phyloP scores from a whole-genome alignment of 495 filamentous ascomycete species.

The Oleoguttula mirabilis region DNA sequence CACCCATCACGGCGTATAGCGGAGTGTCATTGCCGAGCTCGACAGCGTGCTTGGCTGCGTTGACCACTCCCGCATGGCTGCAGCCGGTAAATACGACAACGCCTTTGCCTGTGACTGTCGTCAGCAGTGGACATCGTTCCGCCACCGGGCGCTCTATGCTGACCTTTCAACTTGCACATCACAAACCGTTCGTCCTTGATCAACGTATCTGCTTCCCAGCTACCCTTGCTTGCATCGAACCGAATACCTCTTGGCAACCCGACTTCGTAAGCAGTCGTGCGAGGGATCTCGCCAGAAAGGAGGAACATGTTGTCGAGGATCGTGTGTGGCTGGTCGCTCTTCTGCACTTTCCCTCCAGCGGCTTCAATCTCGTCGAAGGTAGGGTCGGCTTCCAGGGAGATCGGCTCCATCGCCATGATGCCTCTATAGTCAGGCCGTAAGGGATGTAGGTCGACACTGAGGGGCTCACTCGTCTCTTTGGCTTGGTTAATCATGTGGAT shows the following conservation, averaged over 20 bases:
- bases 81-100: slow-evolving; percentile 53
- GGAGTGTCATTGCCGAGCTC: slow-evolving; percentile 32
- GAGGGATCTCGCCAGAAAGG: slow-evolving; percentile 46
- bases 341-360: slow-evolving; percentile 38
- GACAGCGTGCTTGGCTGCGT: slow-evolving; percentile 41
- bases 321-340: slow-evolving; percentile 36
- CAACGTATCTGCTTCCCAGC: slow-evolving; percentile 44
- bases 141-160: neutral
- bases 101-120: slow-evolving; percentile 33
- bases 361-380: slow-evolving; percentile 40
- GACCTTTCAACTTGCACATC: slow-evolving; percentile 47
- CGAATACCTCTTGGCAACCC: slow-evolving; percentile 40
- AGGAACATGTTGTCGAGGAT: slow-evolving; percentile 46
- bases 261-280: slow-evolving; percentile 42
- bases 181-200: slow-evolving; percentile 49
- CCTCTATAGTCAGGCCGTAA: slow-evolving; percentile 44
- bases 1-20: slow-evolving; percentile 47
- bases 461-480: slow-evolving; percentile 14
- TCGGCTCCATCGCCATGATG: slow-evolving; percentile 28
- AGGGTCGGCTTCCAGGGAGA: slow-evolving; percentile 48
- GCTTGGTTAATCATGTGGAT: slow-evolving; percentile 34
- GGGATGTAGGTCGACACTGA: slow-evolving; percentile 45
- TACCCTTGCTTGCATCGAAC: slow-evolving; percentile 33
- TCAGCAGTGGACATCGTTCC: neutral
- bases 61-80: slow-evolving; percentile 49